Percentiles rank a stretch among this genome's conserved stretches.
Evolutionary conservation across 805 yeast species (phyloP).

Genomic region (Yamadazyma tumulicola): DNA sequence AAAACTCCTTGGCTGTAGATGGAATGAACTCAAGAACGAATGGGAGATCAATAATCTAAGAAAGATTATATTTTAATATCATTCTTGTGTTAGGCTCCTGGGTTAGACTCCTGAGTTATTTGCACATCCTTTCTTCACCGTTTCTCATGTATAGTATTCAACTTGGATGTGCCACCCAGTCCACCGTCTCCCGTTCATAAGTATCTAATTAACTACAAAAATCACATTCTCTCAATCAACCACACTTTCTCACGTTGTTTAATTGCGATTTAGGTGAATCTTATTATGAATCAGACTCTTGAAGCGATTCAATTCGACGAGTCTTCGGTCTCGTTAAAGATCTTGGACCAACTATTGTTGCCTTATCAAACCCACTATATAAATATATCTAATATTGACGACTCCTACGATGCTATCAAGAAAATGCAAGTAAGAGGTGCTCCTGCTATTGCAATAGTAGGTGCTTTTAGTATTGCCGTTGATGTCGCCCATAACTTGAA

Average conservation of each 20-base stretch:
- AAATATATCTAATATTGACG: constrained; percentile 57
- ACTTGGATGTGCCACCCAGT: no score
- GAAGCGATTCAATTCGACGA: constrained; percentile 68
- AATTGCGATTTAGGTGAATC: neutral
- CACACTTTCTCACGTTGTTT: neutral
- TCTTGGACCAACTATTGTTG: constrained; percentile 76
- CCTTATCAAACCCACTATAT: constrained; percentile 79
- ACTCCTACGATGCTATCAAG: constrained; percentile 80
- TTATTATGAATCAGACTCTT: constrained; percentile 18
- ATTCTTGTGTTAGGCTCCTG: no score
- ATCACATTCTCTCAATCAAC: no score
- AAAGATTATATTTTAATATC: constrained; percentile 56
- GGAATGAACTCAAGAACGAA: constrained; percentile 50
- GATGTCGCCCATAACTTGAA: constrained; percentile 44
- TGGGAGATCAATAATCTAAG: constrained; percentile 79
- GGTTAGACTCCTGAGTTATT: no score
- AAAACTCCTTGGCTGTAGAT: constrained; percentile 66
- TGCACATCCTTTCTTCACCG: no score
- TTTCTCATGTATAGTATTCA: no score
- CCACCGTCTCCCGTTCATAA: constrained; percentile 2
- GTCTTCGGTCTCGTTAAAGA: constrained; percentile 42
- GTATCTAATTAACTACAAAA: no score
- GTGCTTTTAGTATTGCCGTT: constrained; percentile 77
- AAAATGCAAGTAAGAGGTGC: constrained; percentile 97
- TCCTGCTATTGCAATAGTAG: constrained; percentile 97